These are phyloP conservation scores for Phallus indusiatus DNA, from an alignment of 768 basidiomycete genomes.

Conservation along the genomic window DNA sequence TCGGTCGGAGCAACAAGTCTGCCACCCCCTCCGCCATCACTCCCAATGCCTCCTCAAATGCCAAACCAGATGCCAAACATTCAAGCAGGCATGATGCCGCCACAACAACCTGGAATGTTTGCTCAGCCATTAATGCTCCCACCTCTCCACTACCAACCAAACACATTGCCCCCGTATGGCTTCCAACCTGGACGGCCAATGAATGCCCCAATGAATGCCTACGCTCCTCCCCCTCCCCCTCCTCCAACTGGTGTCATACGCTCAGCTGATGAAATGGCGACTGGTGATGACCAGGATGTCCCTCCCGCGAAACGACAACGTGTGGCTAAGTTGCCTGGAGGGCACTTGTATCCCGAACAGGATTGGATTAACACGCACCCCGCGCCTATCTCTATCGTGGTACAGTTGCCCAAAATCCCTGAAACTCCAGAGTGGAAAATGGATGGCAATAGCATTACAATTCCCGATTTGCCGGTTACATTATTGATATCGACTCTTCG, in stretches of 20 bases:
- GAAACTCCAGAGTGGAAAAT: constrained; percentile 92
- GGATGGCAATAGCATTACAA: constrained; percentile 65
- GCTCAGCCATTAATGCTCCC: constrained; percentile 70
- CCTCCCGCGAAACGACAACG: constrained; percentile 84
- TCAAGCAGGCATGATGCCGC: constrained; percentile 72
- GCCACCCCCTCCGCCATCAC: constrained; percentile 60
- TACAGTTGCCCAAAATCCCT: constrained; percentile 76
- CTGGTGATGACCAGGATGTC: constrained; percentile 49
- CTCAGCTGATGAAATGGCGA: constrained; percentile 68
- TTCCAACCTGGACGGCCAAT: constrained; percentile 42
- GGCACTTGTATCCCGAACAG: constrained; percentile 73
- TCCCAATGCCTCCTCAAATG: constrained; percentile 54
- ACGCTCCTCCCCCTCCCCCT: constrained; percentile 35
- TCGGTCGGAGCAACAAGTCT: constrained; percentile 55
- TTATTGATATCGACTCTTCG: constrained; percentile 81
- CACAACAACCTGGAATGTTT: constrained; percentile 77
- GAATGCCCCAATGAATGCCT: constrained; percentile 46
- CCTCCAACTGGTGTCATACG: constrained; percentile 62
- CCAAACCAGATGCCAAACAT: constrained; percentile 32
- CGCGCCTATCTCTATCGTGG: constrained; percentile 72
- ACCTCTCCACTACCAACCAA: constrained; percentile 78
- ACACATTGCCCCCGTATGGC: constrained; percentile 69
- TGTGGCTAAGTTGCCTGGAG: constrained; percentile 78
- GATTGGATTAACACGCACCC: constrained; percentile 92
- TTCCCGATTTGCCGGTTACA: constrained; percentile 78